Base-by-base conservation (phyloP, 2,329 filamentous ascomycete genomes). In the Hypoxylon sp. region DNA sequence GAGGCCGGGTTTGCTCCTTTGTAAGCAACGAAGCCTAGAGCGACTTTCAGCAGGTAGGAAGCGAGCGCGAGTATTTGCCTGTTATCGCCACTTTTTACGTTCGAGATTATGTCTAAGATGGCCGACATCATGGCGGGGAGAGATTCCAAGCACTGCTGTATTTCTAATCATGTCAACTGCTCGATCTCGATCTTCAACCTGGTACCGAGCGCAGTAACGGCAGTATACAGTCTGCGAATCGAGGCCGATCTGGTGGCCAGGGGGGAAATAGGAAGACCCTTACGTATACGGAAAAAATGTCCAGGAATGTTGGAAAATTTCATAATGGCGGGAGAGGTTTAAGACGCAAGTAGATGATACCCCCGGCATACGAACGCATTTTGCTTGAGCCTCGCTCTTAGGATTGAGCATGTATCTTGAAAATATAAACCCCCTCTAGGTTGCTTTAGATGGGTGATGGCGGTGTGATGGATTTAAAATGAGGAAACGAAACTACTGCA, bases 1-100 rank as follows among this genome's bases (percentile, higher is more conserved):
- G 81, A 85, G 31, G 85, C 86, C 1, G 87, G 87, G 0, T 89
- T 89, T 73, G 81, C 80, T 24, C 66, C 82, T 22, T 35, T 85
- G 3, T 83, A 74, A 55, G 42, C 17, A 42, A 46, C 42, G 33
- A 19, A 17, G 22, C 14, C 39, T 9, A 5, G 10, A 22, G 17
- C 8, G 17, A 10, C 17, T 11, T 19, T 44, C 3, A 44, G 39
- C 17, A 22, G 39, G 2, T 3, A 11, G 39, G 39, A 3, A 22
- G 3, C 5, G 8, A 10, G 5, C 11, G 10, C 17, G 2, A 44
- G 9, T 19, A 22, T 11, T 44, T 11, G 22, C 3, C 39, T 22
- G 10, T 17, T 2, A 10, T 44, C 17, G 11, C 8, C n/a, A n/a
- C 39, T 19, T 44, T 44, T 2, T 44, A 19, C 0, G 39, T 11